phyloP scores from a whole-genome alignment of 345 rosid species.

The Crucihimalaya himalaica region DNA sequence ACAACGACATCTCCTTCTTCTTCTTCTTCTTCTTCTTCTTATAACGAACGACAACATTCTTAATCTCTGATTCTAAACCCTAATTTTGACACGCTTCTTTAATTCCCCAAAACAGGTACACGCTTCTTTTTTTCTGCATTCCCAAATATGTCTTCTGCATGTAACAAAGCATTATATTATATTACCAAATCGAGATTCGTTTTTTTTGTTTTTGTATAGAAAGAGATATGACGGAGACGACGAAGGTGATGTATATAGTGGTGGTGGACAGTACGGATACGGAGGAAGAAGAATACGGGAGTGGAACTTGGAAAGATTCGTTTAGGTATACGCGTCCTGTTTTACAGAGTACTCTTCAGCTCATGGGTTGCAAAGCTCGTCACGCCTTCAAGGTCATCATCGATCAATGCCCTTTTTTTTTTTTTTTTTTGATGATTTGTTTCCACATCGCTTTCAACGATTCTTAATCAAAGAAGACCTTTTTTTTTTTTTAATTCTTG shows the following conservation, averaged over 20 bases:
- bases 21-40: constrained; percentile 18
- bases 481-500: too few relatives aligned
- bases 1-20: constrained; percentile 18
- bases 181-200: neutral
- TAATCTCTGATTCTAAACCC: constrained; percentile 15
- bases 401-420: neutral
- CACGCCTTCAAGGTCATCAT: constrained; percentile 89
- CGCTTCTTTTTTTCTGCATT: constrained; percentile 9
- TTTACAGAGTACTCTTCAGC: constrained; percentile 91
- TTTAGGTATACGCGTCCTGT: constrained; percentile 87
- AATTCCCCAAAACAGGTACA: neutral
- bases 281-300: constrained; percentile 40
- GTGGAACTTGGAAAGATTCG: constrained; percentile 54
- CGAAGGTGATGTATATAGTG: constrained; percentile 81
- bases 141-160: constrained; percentile 4
- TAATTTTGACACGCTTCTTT: neutral
- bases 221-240: constrained; percentile 57
- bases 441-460: constrained; percentile 30
- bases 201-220: neutral
- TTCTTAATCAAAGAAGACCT: too few relatives aligned
- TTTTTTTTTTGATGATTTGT: neutral
- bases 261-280: constrained; percentile 64
- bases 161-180: neutral
- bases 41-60: constrained; percentile 11
- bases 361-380: constrained; percentile 97